Percentiles rank a stretch among this genome's conserved stretches.
Conservation (phyloP, 805 yeast genomes). For the Pichia californica region DNA sequence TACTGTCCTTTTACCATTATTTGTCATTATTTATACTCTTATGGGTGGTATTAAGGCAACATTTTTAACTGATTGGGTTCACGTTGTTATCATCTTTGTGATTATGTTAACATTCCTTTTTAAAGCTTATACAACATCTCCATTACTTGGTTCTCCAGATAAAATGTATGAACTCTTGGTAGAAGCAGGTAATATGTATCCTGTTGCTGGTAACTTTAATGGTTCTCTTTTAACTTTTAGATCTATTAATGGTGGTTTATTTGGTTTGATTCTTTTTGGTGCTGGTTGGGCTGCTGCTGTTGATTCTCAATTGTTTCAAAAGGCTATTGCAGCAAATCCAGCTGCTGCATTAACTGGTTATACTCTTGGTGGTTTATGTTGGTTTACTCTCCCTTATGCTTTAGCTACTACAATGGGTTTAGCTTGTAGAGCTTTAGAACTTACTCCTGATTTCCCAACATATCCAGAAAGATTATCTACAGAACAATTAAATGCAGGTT, state of each 20-base stretch:
- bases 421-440: constrained; percentile 33
- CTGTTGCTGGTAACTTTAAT: constrained; percentile 16
- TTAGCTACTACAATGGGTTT: constrained; percentile 32
- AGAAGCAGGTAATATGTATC: constrained; percentile 20
- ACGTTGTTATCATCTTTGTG: constrained; percentile 31
- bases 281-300: constrained; percentile 33
- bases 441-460: constrained; percentile 20
- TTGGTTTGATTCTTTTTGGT: constrained; percentile 27
- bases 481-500: constrained; percentile 40
- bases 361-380: constrained; percentile 39
- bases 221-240: constrained; percentile 23
- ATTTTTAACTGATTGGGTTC: constrained; percentile 34
- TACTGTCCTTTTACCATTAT: constrained; percentile 30
- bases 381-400: constrained; percentile 38
- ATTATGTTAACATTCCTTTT: constrained; percentile 26
- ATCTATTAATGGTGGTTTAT: constrained; percentile 25
- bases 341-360: constrained; percentile 36
- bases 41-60: constrained; percentile 38
- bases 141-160: constrained; percentile 30
- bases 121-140: constrained; percentile 26
- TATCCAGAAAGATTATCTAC: constrained; percentile 28
- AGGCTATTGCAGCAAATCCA: constrained; percentile 39
- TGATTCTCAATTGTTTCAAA: constrained; percentile 29
- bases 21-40: constrained; percentile 32
- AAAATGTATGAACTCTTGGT: constrained; percentile 28